A percentile compares a stretch with the other conserved stretches of the same genome.
Conservation (phyloP, 345 rosid species). For the Geranium brycei region DNA sequence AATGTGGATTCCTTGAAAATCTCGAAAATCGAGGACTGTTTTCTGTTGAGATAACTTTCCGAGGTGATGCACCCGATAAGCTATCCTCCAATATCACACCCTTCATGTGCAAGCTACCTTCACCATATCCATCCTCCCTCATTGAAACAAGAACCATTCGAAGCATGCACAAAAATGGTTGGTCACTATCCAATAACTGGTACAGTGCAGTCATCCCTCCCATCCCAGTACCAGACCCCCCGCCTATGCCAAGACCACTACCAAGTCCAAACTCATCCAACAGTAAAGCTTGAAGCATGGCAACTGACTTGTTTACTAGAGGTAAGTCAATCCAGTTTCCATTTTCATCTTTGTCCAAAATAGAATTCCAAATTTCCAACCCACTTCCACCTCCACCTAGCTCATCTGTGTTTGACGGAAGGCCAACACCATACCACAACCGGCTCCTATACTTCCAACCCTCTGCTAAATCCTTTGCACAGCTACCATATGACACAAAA, state of each 20-base stretch:
- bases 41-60: slow-evolving; percentile 28
- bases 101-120: slow-evolving; percentile 59
- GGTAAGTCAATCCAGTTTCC: slow-evolving; percentile 98
- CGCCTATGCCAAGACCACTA: slow-evolving; percentile 98
- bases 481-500: slow-evolving; percentile 96
- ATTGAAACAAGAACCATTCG: slow-evolving; percentile 95
- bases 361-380: slow-evolving; percentile 74
- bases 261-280: slow-evolving; percentile 97
- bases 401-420: slow-evolving; percentile 46
- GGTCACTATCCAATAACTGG: slow-evolving; percentile 95
- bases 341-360: slow-evolving; percentile 77
- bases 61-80: slow-evolving; percentile 32
- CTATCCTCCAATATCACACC: slow-evolving; percentile 41
- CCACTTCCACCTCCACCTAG: slow-evolving; percentile 97
- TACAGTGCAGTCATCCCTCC: slow-evolving; percentile 98
- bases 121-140: slow-evolving; percentile 90
- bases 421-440: slow-evolving; percentile 91
- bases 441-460: slow-evolving; percentile 99
- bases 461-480: slow-evolving; percentile 80
- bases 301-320: slow-evolving; percentile 78
- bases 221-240: slow-evolving; percentile 99
- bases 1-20: slow-evolving; percentile 46
- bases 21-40: slow-evolving; percentile 36
- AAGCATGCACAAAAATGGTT: slow-evolving; percentile 97
- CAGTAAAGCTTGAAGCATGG: slow-evolving; percentile 93